phyloP scores from a whole-genome alignment of 2,329 filamentous ascomycete genomes.

The Hypoxylon rubiginosum region DNA sequence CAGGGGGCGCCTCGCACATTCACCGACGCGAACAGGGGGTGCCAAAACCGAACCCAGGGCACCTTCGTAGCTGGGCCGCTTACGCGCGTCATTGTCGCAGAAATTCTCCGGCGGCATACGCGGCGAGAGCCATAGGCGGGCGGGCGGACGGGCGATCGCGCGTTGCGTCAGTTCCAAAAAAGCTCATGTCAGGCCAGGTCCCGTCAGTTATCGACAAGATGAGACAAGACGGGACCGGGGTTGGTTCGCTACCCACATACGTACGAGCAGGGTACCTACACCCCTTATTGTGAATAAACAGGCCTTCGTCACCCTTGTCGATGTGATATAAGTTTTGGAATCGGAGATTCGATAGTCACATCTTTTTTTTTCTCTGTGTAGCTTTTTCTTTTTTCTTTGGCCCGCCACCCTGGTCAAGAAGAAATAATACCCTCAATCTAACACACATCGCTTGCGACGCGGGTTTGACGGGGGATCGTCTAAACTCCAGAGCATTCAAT shows the following conservation, averaged over 20 bases:
- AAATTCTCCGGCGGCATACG: constrained; percentile 25
- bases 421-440: not conserved
- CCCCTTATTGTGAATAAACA: not conserved
- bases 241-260: not conserved
- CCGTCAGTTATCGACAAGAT: not conserved
- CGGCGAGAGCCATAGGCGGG: constrained; percentile 1
- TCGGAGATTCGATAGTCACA: constrained; percentile 6
- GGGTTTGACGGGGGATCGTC: not conserved
- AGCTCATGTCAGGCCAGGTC: not conserved
- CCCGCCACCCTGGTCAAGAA: not conserved
- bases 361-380: not conserved
- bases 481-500: not conserved
- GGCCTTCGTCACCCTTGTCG: not conserved
- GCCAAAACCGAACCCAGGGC: not conserved
- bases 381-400: not conserved
- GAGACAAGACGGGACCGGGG: not conserved
- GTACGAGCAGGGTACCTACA: not conserved
- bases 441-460: not conserved
- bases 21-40: not conserved
- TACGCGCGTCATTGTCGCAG: constrained; percentile 19
- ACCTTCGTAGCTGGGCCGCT: constrained; percentile 4
- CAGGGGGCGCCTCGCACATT: not conserved
- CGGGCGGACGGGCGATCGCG: constrained; percentile 3
- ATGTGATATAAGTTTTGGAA: not conserved
- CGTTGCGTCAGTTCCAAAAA: not conserved